Evolutionary conservation across 164 flowering plant genomes (phyloP), one percentile per base, ranked within the genome.

Genomic region (Tinospora cordifolia): DNA sequence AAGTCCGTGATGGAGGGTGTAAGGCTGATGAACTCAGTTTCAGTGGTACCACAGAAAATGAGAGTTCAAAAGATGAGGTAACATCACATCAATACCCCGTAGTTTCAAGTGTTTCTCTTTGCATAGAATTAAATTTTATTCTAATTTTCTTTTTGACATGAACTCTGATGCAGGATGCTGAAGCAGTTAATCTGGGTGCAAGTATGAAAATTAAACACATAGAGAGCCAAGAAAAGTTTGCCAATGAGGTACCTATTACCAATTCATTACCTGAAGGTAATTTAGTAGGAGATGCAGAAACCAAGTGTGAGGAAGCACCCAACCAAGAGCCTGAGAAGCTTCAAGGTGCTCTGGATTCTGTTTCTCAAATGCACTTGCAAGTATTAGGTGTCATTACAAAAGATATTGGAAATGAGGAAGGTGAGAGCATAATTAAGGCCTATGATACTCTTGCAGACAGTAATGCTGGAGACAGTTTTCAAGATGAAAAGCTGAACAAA

Each of bases 371-470:
- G 63, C 75, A 76, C 12, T 49, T 51, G 47, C 66, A 41, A 17
- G 76, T 72, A n/a, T 30, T 14, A 40, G 17, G 58, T 49, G 47
- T 49, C n/a, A 57, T 65, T 59, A 69, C 75, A 68, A 77, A 74
- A 73, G 76, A 69, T 62, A 25, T 12, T n/a, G 72, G 69, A 69
- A 57, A 64, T 8, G 47, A 75, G 63, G 78, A 75, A 74, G 72
- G 58, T 39, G 69, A 26, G 38, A 63, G 25, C 60, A 24, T 36
- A 38, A 58, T 13, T 27, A 44, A 25, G 26, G 67, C 44, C 12
- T 12, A 30, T n/a, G 63, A 58, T 39, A 51, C 47, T 34, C 24
- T 46, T 54, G 64, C 41, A 63, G 65, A 51, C 49, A 26, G 38
- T 64, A 39, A 26, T 49, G 25, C 10, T n/a, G 40, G 27, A 57